These are phyloP conservation scores for Calonectria ilicicola DNA, from an alignment of 2,329 filamentous ascomycete species.

Conservation along the genomic window DNA sequence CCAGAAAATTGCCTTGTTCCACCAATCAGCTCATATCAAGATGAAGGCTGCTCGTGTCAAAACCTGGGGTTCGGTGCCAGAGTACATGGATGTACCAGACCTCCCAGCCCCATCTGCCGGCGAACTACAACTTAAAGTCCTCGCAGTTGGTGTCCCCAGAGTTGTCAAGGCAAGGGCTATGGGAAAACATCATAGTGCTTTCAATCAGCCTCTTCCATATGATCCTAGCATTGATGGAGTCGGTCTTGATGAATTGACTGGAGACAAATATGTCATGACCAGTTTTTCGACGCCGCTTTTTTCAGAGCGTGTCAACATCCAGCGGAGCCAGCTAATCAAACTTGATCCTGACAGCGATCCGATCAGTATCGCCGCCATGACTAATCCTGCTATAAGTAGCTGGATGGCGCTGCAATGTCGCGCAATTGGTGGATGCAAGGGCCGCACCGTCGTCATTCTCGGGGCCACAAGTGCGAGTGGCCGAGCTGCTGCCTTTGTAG, in stretches of 20 bases:
- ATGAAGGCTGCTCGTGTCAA: constrained; percentile 17
- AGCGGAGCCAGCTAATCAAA: constrained; percentile 15
- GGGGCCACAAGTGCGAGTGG: constrained; percentile 29
- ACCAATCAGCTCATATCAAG: neutral
- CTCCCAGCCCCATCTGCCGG: neutral
- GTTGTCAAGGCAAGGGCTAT: constrained; percentile 10
- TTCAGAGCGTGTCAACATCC: constrained; percentile 18
- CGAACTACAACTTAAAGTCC: constrained; percentile 14
- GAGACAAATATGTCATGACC: constrained; percentile 22
- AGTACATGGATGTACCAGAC: constrained; percentile 4
- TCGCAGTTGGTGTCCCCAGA: constrained; percentile 8
- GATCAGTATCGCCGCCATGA: constrained; percentile 15
- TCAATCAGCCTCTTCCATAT: constrained; percentile 9
- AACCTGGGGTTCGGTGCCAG: neutral
- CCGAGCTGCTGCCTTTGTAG: constrained; percentile 7
- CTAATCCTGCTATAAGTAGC: constrained; percentile 23
- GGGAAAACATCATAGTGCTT: constrained; percentile 8
- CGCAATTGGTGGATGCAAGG: constrained; percentile 2
- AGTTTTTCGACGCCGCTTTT: constrained; percentile 9
- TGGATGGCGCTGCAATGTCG: constrained; percentile 23
- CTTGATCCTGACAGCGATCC: constrained; percentile 12
- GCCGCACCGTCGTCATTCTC: constrained; percentile 21
- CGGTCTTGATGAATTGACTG: constrained; percentile 20
- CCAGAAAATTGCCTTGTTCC: neutral
- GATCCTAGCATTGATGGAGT: constrained; percentile 26